phyloP scores from a whole-genome alignment of 192 early-diverging fungal genomes.

The Podila epigama region DNA sequence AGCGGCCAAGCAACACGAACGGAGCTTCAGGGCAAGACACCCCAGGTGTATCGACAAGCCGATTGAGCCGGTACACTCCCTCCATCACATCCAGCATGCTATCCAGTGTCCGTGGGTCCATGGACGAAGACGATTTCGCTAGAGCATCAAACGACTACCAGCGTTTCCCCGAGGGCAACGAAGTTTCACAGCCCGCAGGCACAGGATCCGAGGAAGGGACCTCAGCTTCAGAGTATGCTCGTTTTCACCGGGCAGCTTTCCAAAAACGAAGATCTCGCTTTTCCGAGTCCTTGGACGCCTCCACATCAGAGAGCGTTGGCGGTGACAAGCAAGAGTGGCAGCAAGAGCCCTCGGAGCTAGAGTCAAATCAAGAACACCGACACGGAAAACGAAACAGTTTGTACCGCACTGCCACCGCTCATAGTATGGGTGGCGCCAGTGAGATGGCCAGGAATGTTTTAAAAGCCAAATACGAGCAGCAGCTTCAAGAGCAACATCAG shows the following conservation, averaged over 20 bases:
- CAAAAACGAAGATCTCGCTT: constrained; percentile 18
- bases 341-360: constrained; percentile 7
- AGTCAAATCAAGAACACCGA: constrained; percentile 2
- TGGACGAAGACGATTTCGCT: constrained; percentile 18
- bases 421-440: constrained; percentile 18
- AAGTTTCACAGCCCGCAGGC: neutral
- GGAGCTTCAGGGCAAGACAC: neutral
- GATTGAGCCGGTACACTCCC: constrained; percentile 32
- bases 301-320: neutral
- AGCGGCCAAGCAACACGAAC: neutral
- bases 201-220: constrained; percentile 39
- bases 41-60: constrained; percentile 7
- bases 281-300: constrained; percentile 3
- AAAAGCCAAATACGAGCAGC: constrained; percentile 39
- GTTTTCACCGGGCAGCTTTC: constrained; percentile 19
- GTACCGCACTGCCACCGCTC: constrained; percentile 13
- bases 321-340: constrained; percentile 25
- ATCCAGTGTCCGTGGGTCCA: constrained; percentile 36
- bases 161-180: neutral
- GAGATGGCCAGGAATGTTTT: constrained; percentile 38
- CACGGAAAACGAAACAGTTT: constrained; percentile 26
- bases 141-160: constrained; percentile 2
- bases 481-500: constrained; percentile 21
- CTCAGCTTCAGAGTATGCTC: constrained; percentile 41
- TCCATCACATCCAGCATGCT: constrained; percentile 48